Evolutionary conservation across 805 yeast genomes (phyloP).

Genomic region (Hanseniaspora occidentalis): DNA sequence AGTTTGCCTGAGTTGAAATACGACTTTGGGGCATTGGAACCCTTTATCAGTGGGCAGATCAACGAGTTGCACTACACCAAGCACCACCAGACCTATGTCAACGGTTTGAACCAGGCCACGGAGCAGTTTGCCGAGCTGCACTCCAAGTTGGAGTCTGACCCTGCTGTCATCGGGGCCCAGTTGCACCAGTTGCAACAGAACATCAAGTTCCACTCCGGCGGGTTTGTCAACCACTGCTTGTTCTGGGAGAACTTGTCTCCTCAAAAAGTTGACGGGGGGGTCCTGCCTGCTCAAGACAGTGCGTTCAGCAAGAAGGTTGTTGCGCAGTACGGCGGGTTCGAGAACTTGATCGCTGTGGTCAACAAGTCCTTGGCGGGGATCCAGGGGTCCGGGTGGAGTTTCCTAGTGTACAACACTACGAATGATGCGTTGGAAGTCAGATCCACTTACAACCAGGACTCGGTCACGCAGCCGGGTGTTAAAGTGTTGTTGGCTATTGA

Average conservation of each 20-base stretch:
- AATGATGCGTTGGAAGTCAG: conserved; percentile 69
- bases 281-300: conserved; percentile 32
- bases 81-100: conserved; percentile 88
- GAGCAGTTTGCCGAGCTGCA: conserved; percentile 63
- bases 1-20: conserved; percentile 72
- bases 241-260: conserved; percentile 89
- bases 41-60: conserved; percentile 74
- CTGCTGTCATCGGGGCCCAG: conserved; percentile 32
- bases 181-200: conserved; percentile 45
- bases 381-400: conserved; percentile 96
- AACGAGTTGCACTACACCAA: conserved; percentile 79
- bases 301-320: conserved; percentile 46
- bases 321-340: conserved; percentile 60
- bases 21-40: conserved; percentile 80
- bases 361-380: conserved; percentile 70
- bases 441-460: conserved; percentile 78
- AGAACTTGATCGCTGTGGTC: conserved; percentile 48
- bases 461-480: conserved; percentile 50
- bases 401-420: conserved; percentile 69
- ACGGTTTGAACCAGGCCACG: conserved; percentile 65
- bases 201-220: conserved; percentile 90
- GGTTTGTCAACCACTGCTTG: conserved; percentile 71
- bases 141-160: conserved; percentile 42
- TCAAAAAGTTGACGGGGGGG: conserved; percentile 63
- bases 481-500: conserved; percentile 79